phyloP scores from a whole-genome alignment of 2,329 filamentous ascomycete species.

The Cadophora malorum region DNA sequence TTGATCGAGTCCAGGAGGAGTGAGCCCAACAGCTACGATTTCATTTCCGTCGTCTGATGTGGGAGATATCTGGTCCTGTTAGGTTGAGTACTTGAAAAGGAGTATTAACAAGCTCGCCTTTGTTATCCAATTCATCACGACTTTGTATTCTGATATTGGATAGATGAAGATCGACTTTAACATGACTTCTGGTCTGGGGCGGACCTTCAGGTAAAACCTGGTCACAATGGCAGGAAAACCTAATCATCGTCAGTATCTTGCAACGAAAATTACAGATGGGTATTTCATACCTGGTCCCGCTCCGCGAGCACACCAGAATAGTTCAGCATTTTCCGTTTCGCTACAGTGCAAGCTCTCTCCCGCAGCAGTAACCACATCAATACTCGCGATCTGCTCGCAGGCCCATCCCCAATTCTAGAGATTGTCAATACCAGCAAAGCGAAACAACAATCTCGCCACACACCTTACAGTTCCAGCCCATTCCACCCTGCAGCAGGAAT shows the following conservation, averaged over 20 bases:
- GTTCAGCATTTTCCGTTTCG: not conserved
- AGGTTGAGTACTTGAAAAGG: not conserved
- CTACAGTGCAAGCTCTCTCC: not conserved
- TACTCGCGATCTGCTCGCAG: not conserved
- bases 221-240: not conserved
- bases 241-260: not conserved
- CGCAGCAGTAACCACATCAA: not conserved
- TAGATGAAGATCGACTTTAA: conserved; percentile 52
- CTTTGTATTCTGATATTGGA: conserved; percentile 52
- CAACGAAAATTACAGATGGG: not conserved
- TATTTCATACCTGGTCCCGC: not conserved
- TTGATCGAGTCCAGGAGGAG: not conserved
- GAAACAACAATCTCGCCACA: not conserved
- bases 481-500: not conserved
- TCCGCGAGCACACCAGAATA: not conserved
- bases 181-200: conserved; percentile 28
- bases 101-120: not conserved
- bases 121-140: conserved; percentile 57
- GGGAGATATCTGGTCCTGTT: not conserved
- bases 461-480: not conserved
- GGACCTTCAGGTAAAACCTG: not conserved
- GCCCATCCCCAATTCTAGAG: not conserved
- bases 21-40: not conserved
- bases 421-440: not conserved
- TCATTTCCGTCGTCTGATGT: not conserved